phyloP scores from a whole-genome alignment of 2,329 filamentous ascomycete species.

The Colletotrichum endophyticum region DNA sequence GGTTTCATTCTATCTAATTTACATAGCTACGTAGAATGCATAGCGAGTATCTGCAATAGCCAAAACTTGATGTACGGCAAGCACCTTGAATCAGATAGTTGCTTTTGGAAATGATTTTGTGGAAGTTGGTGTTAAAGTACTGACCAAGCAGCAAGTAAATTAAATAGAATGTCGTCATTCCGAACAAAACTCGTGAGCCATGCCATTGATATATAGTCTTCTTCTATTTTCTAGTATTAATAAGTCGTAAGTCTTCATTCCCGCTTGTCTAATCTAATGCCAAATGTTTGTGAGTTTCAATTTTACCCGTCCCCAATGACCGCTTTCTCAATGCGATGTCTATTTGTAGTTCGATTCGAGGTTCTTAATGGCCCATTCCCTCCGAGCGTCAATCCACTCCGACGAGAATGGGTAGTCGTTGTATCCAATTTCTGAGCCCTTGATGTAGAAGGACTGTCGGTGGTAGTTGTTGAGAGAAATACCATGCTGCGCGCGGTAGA shows the following conservation, averaged over 20 bases:
- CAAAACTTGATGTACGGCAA: not conserved
- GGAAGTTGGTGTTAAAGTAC: not conserved
- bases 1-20: fast-evolving
- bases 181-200: not conserved
- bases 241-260: not conserved
- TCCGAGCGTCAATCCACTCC: conserved; percentile 2
- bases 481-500: conserved; percentile 27
- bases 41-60: too few relatives aligned
- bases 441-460: conserved; percentile 27
- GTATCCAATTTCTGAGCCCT: conserved; percentile 1
- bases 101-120: not conserved
- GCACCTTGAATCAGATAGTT: not conserved
- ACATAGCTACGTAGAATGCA: too few relatives aligned
- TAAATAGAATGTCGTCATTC: not conserved
- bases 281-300: not conserved
- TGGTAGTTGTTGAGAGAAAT: conserved; percentile 28
- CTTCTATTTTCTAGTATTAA: not conserved
- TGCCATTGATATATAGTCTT: not conserved
- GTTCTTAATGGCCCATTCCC: not conserved
- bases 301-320: not conserved
- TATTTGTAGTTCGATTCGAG: not conserved
- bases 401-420: conserved; percentile 4
- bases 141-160: fast-evolving
- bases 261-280: not conserved
- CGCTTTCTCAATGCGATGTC: not conserved